Percentiles rank a stretch among this genome's conserved stretches.
These are phyloP conservation scores for Aspergillus heteromorphus DNA, from an alignment of 495 filamentous ascomycete species.

Conservation along the genomic window DNA sequence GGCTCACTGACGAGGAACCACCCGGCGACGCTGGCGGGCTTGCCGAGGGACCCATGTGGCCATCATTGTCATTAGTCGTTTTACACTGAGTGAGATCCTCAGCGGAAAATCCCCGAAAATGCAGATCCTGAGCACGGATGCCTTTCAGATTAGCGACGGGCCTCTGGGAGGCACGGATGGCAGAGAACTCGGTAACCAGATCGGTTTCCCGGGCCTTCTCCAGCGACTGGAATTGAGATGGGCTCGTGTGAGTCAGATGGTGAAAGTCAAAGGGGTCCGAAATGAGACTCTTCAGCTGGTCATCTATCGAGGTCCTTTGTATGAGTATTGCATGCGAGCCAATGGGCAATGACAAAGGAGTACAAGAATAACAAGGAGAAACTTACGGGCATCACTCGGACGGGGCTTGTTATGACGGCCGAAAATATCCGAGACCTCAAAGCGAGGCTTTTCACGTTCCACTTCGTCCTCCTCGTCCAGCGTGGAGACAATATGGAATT, in stretches of 20 bases:
- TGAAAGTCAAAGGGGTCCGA: conserved; percentile 87
- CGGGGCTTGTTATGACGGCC: conserved; percentile 27
- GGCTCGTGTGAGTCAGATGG: conserved; percentile 73
- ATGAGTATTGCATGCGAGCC: not conserved
- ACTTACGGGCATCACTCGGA: conserved; percentile 33
- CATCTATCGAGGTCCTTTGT: conserved; percentile 16
- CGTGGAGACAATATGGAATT: conserved; percentile 44
- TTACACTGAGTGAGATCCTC: conserved; percentile 35
- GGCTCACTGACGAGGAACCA: conserved; percentile 13
- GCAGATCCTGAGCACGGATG: conserved; percentile 59
- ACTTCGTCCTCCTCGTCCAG: conserved; percentile 43
- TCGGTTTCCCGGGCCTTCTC: conserved; percentile 54
- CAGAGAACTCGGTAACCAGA: conserved; percentile 60
- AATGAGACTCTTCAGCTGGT: conserved; percentile 51
- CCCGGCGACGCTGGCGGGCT: conserved; percentile 17
- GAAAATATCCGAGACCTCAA: conserved; percentile 32
- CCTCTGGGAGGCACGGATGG: conserved; percentile 61
- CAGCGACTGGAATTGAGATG: conserved; percentile 55
- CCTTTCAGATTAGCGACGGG: conserved; percentile 56
- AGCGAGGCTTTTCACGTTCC: conserved; percentile 29
- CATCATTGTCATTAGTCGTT: conserved; percentile 23
- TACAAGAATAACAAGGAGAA: not conserved
- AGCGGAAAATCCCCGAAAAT: conserved; percentile 57
- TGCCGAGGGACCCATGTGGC: conserved; percentile 10
- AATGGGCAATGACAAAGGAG: not conserved